Conservation (phyloP, 2,329 filamentous ascomycete genomes). For the Colletotrichum camelliae region DNA sequence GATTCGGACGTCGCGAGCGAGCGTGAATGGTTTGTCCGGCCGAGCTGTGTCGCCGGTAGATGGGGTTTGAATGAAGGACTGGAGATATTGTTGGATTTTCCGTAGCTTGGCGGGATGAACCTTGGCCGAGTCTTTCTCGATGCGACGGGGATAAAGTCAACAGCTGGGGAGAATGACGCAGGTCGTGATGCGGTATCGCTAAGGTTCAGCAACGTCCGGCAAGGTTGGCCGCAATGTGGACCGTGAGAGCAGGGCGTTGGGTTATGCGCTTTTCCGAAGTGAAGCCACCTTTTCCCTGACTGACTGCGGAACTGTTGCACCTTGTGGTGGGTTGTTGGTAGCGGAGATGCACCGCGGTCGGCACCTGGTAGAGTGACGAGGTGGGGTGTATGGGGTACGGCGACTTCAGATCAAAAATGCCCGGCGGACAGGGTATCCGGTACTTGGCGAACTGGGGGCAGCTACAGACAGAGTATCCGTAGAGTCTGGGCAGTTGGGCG, state of each 20-base stretch:
- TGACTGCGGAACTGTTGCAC: neutral
- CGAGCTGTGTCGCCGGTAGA: neutral
- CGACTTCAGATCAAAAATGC: neutral
- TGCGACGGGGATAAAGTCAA: neutral
- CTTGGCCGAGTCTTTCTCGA: neutral
- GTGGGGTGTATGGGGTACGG: constrained; percentile 6
- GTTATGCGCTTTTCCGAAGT: constrained; percentile 12
- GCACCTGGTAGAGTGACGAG: neutral
- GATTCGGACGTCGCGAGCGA: neutral
- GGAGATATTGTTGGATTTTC: neutral
- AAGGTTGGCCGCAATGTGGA: neutral
- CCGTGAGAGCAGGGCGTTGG: neutral
- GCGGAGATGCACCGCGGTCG: neutral
- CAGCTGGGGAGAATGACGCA: neutral
- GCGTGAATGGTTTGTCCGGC: constrained; percentile 4
- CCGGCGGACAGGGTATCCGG: neutral
- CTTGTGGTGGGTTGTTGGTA: neutral
- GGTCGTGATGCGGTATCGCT: neutral
- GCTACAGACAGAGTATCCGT: too few species aligned
- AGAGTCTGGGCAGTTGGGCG: constrained; percentile 6
- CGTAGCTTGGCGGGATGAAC: neutral
- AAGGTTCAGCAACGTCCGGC: neutral
- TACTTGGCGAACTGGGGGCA: neutral
- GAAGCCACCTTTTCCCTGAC: neutral
- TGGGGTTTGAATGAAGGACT: neutral